These are phyloP conservation scores for Bombardia bombarda DNA, from an alignment of 495 filamentous ascomycete genomes.

Conservation along the genomic window DNA sequence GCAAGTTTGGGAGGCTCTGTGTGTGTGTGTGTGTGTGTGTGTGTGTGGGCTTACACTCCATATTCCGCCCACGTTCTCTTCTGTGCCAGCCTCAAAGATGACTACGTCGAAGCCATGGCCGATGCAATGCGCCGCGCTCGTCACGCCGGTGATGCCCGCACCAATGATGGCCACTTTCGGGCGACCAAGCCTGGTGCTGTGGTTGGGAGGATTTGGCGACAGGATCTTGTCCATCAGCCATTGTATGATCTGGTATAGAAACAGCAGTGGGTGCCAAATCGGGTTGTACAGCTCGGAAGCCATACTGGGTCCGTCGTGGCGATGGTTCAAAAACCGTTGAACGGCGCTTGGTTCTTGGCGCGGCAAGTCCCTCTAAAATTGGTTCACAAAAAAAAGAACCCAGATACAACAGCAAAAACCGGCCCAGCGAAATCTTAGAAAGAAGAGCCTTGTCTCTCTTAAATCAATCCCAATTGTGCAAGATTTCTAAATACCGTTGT, in stretches of 20 bases:
- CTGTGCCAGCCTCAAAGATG: conserved; percentile 64
- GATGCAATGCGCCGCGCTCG: conserved; percentile 74
- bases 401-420: too few species aligned
- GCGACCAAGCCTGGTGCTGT: conserved; percentile 39
- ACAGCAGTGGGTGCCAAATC: conserved; percentile 39
- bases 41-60: conserved; percentile 57
- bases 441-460: too few species aligned
- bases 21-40: background rate
- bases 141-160: conserved; percentile 74
- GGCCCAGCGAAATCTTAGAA: too few species aligned
- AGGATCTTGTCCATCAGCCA: conserved; percentile 57
- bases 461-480: too few species aligned
- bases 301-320: too few species aligned
- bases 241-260: conserved; percentile 62
- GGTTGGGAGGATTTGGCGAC: conserved; percentile 59
- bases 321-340: too few species aligned
- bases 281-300: conserved; percentile 12
- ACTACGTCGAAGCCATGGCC: conserved; percentile 79
- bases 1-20: background rate
- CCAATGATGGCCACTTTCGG: conserved; percentile 77
- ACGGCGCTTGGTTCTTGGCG: too few species aligned
- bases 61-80: conserved; percentile 65
- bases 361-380: too few species aligned
- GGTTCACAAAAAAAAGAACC: too few species aligned
- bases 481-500: too few species aligned